phyloP scores from a whole-genome alignment of 1,284 basidiomycete species.

The Pholiota adiposa region DNA sequence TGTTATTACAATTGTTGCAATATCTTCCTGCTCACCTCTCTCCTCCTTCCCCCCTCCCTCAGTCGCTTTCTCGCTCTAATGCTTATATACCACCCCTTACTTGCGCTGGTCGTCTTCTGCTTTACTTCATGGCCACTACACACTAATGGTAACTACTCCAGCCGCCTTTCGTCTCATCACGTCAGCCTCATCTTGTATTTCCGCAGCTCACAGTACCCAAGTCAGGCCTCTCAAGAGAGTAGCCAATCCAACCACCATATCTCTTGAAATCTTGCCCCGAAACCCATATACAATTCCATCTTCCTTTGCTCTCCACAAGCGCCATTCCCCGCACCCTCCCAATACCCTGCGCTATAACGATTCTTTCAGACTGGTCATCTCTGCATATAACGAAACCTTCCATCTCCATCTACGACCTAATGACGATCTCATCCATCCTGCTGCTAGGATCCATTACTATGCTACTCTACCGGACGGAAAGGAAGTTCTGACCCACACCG shows the following conservation, averaged over 20 bases:
- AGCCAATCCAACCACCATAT: constrained; percentile 58
- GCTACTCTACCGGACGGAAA: constrained; percentile 49
- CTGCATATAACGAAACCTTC: constrained; percentile 66
- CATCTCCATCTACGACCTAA: constrained; percentile 76
- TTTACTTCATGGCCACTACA: constrained; percentile 28
- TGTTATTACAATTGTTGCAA: neutral
- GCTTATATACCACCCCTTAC: constrained; percentile 22
- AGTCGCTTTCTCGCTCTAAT: constrained; percentile 30
- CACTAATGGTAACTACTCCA: constrained; percentile 28
- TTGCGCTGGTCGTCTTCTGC: constrained; percentile 43
- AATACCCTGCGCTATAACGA: constrained; percentile 60
- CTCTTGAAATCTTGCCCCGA: constrained; percentile 71
- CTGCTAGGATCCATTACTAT: constrained; percentile 71
- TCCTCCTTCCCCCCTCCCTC: constrained; percentile 4
- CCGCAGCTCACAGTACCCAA: constrained; percentile 53
- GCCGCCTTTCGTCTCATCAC: constrained; percentile 13
- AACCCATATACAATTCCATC: constrained; percentile 23
- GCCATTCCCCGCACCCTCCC: constrained; percentile 31
- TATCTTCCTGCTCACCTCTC: neutral
- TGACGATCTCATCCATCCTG: constrained; percentile 76
- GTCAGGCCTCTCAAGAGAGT: constrained; percentile 61
- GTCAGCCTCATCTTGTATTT: constrained; percentile 9
- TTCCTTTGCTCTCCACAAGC: constrained; percentile 36
- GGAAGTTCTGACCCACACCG: constrained; percentile 47
- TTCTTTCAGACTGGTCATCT: constrained; percentile 65